Evolutionary conservation across 331 rosid genomes (phyloP).

Genomic region (Pyrus hybrid): DNA sequence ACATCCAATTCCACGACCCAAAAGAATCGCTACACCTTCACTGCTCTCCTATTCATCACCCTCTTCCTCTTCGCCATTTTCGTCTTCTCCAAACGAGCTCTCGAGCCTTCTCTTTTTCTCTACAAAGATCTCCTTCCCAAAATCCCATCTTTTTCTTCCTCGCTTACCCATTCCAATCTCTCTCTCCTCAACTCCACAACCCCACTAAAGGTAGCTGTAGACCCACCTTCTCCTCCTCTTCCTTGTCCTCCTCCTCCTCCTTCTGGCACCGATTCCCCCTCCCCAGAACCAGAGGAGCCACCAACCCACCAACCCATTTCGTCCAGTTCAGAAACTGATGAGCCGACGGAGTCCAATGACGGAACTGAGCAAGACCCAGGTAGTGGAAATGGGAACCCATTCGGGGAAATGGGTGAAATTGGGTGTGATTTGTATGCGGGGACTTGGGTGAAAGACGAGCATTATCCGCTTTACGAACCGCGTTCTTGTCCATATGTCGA

Average conservation of each 20-base stretch:
- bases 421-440: constrained; percentile 64
- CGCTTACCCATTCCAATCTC: not conserved
- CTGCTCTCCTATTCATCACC: constrained; percentile 38
- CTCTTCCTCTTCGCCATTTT: constrained; percentile 33
- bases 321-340: not conserved
- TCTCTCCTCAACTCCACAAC: not conserved
- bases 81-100: constrained; percentile 41
- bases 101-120: constrained; percentile 31
- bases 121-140: constrained; percentile 37
- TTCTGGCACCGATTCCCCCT: not conserved
- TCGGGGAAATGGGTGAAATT: constrained; percentile 14
- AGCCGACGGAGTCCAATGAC: not conserved
- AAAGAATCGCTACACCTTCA: constrained; percentile 25
- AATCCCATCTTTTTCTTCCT: constrained; percentile 12
- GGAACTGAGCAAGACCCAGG: not conserved
- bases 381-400: not conserved
- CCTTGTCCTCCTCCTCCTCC: not conserved
- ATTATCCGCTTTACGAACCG: constrained; percentile 53
- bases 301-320: constrained; percentile 12
- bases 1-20: constrained; percentile 10
- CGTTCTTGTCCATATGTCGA: constrained; percentile 83
- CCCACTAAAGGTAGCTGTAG: not conserved
- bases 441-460: constrained; percentile 64
- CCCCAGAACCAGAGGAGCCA: constrained; percentile 1
- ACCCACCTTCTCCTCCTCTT: not conserved